phyloP scores from a whole-genome alignment of 768 basidiomycete genomes.

The Lactifluus volemus region DNA sequence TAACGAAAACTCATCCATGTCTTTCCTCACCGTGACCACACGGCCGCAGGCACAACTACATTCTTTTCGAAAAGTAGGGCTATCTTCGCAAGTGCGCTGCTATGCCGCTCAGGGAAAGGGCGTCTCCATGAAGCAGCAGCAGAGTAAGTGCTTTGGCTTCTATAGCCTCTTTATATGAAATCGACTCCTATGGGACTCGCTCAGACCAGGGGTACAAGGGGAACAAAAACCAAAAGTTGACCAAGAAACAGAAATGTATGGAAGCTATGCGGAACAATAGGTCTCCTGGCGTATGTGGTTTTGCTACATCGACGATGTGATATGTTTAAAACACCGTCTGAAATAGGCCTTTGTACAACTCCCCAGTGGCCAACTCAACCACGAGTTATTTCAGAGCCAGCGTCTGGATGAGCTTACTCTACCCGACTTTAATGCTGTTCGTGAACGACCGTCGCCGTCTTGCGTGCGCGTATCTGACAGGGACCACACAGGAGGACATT shows the following conservation, averaged over 20 bases:
- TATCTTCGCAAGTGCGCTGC: background rate
- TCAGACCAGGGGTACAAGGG: constrained; percentile 17
- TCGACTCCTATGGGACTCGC: background rate
- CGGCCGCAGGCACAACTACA: background rate
- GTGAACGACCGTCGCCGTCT: constrained; percentile 13
- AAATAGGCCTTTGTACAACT: constrained; percentile 38
- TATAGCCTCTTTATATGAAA: background rate
- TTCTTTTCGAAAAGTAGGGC: background rate
- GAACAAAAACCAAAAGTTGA: background rate
- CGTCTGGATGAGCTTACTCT: constrained; percentile 29
- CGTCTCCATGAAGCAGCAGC: constrained; percentile 1
- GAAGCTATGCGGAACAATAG: constrained; percentile 6
- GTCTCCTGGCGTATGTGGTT: constrained; percentile 12
- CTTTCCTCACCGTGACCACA: background rate
- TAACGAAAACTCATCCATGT: background rate
- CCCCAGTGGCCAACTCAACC: constrained; percentile 30
- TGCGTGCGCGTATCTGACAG: background rate
- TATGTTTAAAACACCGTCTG: background rate
- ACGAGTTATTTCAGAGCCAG: constrained; percentile 35
- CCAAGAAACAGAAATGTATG: constrained; percentile 1
- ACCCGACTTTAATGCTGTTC: constrained; percentile 38
- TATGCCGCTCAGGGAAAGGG: constrained; percentile 14
- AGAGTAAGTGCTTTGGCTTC: constrained; percentile 1
- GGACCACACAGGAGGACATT: constrained; percentile 5
- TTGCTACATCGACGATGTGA: background rate